A percentile compares a stretch with the other conserved stretches of the same genome.
Evolutionary conservation across 140 eudicot species (phyloP).

Genomic region (Flaveria floridana): DNA sequence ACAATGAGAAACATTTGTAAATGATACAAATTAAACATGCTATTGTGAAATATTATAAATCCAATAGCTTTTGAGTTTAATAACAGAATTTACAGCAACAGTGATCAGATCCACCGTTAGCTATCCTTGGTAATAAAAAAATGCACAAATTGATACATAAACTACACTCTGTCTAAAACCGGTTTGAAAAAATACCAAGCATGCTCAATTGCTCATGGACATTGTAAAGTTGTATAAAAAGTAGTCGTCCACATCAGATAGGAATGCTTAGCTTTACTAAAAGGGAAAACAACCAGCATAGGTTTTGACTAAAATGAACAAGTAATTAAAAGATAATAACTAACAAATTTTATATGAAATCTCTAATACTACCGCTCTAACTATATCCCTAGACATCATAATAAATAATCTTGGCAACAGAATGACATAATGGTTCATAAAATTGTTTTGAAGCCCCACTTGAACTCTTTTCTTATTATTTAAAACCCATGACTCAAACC

Average conservation of each 20-base stretch:
- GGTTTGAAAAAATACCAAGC: background rate
- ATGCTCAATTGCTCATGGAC: background rate
- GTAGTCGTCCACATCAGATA: background rate
- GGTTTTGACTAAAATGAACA: too few relatives aligned
- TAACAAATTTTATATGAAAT: too few relatives aligned
- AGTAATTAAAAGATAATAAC: too few relatives aligned
- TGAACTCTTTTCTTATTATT: too few relatives aligned
- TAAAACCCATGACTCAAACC: too few relatives aligned
- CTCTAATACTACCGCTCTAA: too few relatives aligned
- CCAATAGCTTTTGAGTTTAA: background rate
- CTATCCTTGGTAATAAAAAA: background rate
- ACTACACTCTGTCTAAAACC: background rate
- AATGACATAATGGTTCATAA: too few relatives aligned
- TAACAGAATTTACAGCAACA: background rate
- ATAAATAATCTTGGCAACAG: background rate
- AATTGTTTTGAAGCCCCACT: too few relatives aligned
- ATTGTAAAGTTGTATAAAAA: background rate
- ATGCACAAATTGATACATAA: background rate
- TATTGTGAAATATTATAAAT: background rate
- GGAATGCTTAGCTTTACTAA: background rate
- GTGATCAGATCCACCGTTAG: background rate
- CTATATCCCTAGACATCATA: background rate
- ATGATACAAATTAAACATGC: background rate
- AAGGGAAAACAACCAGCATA: background rate
- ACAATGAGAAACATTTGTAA: conserved; percentile 13